phyloP scores from a whole-genome alignment of 352 stramenopile genomes.

The Globisporangium uncinulatum region DNA sequence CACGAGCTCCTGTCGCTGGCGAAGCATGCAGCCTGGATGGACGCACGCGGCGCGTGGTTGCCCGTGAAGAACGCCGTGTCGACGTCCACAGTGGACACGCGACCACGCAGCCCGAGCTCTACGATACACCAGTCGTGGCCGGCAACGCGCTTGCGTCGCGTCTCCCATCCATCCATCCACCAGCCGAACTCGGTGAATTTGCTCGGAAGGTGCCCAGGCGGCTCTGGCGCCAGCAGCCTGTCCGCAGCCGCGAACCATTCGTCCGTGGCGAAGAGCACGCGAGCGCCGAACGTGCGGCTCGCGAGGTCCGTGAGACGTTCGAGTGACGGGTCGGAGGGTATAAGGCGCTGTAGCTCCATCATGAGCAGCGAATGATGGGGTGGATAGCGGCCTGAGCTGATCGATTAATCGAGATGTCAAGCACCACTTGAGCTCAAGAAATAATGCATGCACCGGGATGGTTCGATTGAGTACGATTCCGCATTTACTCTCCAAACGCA shows the following conservation, averaged over 20 bases:
- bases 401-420: no score
- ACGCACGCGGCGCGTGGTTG: conserved; percentile 87
- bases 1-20: conserved; percentile 24
- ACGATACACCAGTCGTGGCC: conserved; percentile 92
- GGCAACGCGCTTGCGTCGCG: conserved; percentile 80
- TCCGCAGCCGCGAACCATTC: conserved; percentile 91
- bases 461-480: no score
- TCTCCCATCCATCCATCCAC: conserved; percentile 97
- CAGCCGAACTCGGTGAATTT: conserved; percentile 92
- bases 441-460: no score
- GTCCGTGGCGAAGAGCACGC: conserved; percentile 90
- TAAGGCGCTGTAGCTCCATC: conserved; percentile 1
- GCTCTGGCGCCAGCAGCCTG: conserved; percentile 64
- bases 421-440: no score
- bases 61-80: conserved; percentile 95
- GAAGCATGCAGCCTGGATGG: conserved; percentile 76
- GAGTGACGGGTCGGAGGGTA: conserved; percentile 10
- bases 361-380: no score
- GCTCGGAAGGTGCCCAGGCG: conserved; percentile 86
- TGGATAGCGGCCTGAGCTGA: no score
- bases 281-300: conserved; percentile 42
- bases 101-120: conserved; percentile 72
- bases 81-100: conserved; percentile 64
- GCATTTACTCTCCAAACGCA: no score
- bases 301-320: conserved; percentile 60